Evolutionary conservation across 1,284 basidiomycete species (phyloP).

Genomic region (Puccinia coronata): DNA sequence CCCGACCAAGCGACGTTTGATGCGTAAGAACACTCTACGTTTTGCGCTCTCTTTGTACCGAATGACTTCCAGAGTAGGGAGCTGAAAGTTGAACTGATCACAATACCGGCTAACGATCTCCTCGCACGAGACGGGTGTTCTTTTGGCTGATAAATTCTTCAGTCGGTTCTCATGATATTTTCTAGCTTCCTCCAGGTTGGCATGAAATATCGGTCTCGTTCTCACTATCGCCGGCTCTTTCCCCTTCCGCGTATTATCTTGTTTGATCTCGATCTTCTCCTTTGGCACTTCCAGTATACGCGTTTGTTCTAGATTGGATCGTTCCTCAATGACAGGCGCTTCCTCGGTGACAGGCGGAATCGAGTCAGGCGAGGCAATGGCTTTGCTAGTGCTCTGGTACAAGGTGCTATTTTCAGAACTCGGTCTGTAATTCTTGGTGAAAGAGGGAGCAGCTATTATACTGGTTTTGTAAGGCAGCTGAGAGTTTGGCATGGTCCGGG

Average conservation of each 20-base stretch:
- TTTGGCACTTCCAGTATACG: neutral
- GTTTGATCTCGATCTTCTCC: neutral
- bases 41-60: neutral
- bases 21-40: conserved; percentile 1
- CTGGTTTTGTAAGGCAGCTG: neutral
- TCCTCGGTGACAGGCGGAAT: neutral
- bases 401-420: neutral
- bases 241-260: neutral
- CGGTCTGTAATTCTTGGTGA: neutral
- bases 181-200: conserved; percentile 23
- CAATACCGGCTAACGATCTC: conserved; percentile 26
- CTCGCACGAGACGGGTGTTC: conserved; percentile 3
- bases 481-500: neutral
- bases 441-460: neutral
- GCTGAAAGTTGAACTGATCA: conserved; percentile 32
- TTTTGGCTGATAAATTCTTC: conserved; percentile 2
- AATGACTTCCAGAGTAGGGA: neutral
- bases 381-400: conserved; percentile 28
- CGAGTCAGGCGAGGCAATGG: neutral
- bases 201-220: conserved; percentile 28
- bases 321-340: no score
- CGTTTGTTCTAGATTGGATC: neutral
- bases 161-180: conserved; percentile 26
- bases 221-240: conserved; percentile 19
- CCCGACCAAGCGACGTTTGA: conserved; percentile 19